A percentile compares a stretch with the other conserved stretches of the same genome.
Conservation (phyloP, 306 rosid genomes). For the barrel medic (Medicago truncatula) region MtrunA17r5.0-ANR NC_053049.1:38268501-38269000, state of each 20-base stretch:
- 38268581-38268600: conserved; percentile 16
- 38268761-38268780: too few relatives aligned
- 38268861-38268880: not conserved
- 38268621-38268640: conserved; percentile 32
- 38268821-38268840: conserved; percentile 1
- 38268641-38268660: conserved; percentile 38
- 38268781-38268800: not conserved
- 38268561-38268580: conserved; percentile 33
- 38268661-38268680: conserved; percentile 5
- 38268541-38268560: conserved; percentile 36
- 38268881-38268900: too few relatives aligned
- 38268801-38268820: not conserved
- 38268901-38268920: too few relatives aligned
- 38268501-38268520: conserved; percentile 17
- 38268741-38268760: not conserved
- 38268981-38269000: too few relatives aligned
- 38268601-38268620: conserved; percentile 10
- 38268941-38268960: too few relatives aligned
- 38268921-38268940: too few relatives aligned
- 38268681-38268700: conserved; percentile 39
- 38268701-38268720: conserved; percentile 26
- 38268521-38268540: conserved; percentile 32
- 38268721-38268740: conserved; percentile 21
- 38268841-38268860: conserved; percentile 21
- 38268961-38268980: too few relatives aligned